Evolutionary conservation across 2,329 filamentous ascomycete genomes (phyloP), one percentile per base, ranked within the genome.

Genomic region (Sporothrix dimorphospora): DNA sequence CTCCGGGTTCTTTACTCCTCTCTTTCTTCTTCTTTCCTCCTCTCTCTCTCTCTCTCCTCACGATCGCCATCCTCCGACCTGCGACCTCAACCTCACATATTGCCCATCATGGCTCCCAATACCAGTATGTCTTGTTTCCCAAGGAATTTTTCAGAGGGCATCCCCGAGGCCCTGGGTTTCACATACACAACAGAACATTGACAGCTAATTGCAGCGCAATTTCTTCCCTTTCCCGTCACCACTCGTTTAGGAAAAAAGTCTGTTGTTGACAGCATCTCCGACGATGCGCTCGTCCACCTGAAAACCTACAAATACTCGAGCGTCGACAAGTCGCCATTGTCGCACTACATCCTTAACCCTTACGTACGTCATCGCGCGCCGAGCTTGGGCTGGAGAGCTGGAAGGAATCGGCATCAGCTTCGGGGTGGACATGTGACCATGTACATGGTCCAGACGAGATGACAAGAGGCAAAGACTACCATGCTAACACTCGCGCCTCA

Each of bases 271-370:
- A 92, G 91, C 82, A 85, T 98, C 77, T 97, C 94, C 38, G 94
- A 97, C 78, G 94, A 98, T 78, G 94, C 94, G 71, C 88, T 99
- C 77, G 86, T 92, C 73, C 94, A 98, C 81, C 90, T 99, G 78
- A 96, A 94, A 83, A 91, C 91, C 73, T 99, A 99, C 90, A 97
- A 98, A 81, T 99, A 99, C 83, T 97, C 94, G 77, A 93, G 92
- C 78, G 94, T 99, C 82, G 96, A 99, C 86, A 95, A 97, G 83
- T 98, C 94, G 68, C 91, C 92, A 74, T 89, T 98, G 73, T 98
- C 96, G 72, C 89, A 94, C 81, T 97, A 98, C 82, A 93, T 99
- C 79, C 88, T 99, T 68, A 92, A 91, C 77, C 95, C 97, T 80
- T 99, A 97, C 85, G 96, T 98, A 92, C 81, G 91, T 83, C 73